Conservation (phyloP, 2,329 filamentous ascomycete genomes). For the Gyromitra esculenta region DNA sequence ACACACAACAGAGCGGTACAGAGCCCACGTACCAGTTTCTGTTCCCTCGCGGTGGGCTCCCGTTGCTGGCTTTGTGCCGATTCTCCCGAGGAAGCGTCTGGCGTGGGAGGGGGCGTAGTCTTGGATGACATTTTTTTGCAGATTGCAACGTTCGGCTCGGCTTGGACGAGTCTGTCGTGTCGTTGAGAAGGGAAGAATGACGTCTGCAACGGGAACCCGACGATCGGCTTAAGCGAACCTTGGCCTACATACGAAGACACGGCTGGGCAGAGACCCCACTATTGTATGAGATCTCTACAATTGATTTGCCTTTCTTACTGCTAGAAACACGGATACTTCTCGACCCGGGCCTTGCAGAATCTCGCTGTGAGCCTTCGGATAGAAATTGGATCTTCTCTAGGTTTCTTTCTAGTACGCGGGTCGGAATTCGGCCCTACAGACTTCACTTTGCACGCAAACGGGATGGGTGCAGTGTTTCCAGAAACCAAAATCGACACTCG, state of each 20-base stretch:
- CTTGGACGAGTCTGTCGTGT: not conserved
- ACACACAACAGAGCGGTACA: not conserved
- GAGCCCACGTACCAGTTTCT: conserved; percentile 30
- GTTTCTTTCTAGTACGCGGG: not conserved
- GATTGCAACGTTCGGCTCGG: conserved; percentile 6
- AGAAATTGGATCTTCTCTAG: conserved; percentile 15
- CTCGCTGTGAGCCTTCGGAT: not conserved
- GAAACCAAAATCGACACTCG: not conserved
- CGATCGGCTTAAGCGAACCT: conserved; percentile 43
- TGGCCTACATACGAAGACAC: conserved; percentile 8
- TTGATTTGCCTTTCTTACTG: not conserved
- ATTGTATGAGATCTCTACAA: too few relatives aligned
- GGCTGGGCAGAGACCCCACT: not conserved
- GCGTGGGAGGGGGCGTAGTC: conserved; percentile 17
- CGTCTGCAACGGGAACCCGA: conserved; percentile 35
- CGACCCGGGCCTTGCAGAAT: not conserved
- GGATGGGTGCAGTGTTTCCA: not conserved
- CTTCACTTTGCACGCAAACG: not conserved
- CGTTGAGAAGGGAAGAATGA: conserved; percentile 5
- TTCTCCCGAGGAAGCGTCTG: conserved; percentile 30
- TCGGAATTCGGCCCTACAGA: not conserved
- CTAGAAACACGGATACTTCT: conserved; percentile 9
- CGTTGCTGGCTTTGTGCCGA: conserved; percentile 17
- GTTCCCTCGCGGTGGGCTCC: conserved; percentile 15
- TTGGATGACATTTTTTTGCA: conserved; percentile 26